Conservation (phyloP, 495 filamentous ascomycete species). For the Podospora australis region DNA sequence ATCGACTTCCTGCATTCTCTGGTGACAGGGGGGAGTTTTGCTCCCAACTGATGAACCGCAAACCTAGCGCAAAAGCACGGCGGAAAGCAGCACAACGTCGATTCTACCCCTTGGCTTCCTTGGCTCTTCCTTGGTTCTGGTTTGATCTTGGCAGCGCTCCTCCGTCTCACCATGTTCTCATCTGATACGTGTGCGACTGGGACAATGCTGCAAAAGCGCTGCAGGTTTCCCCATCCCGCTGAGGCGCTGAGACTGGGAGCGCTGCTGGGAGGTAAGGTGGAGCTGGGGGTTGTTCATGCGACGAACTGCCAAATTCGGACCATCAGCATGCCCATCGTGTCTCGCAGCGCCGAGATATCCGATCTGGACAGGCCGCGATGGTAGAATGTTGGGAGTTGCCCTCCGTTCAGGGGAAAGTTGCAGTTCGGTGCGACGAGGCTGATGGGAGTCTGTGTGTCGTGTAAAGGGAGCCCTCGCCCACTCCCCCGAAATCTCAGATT, state of each 20-base stretch:
- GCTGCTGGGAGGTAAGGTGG: neutral
- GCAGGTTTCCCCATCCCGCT: neutral
- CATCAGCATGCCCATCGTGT: neutral
- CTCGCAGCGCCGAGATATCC: constrained; percentile 1
- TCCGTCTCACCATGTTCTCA: constrained; percentile 2
- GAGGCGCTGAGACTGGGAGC: too few species aligned
- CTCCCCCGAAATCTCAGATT: neutral
- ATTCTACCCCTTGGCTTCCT: neutral
- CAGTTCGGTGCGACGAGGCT: too few species aligned
- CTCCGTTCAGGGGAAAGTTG: too few species aligned
- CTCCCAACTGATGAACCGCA: too few species aligned
- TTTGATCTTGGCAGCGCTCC: neutral
- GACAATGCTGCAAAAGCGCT: neutral
- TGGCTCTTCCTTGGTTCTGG: neutral
- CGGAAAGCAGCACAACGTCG: neutral
- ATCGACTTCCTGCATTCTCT: constrained; percentile 7
- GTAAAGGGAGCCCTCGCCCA: neutral
- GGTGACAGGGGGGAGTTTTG: neutral
- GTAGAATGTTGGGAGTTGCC: neutral
- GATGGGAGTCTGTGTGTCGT: neutral
- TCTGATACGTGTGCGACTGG: neutral
- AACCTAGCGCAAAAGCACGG: neutral
- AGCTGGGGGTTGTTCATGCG: neutral
- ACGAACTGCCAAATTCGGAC: neutral
- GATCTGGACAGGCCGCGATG: neutral